Percentiles rank a stretch among this genome's conserved stretches.
Evolutionary conservation across 371 early-diverging fungal species (phyloP).

Genomic region (Furculomyces boomerangus): DNA sequence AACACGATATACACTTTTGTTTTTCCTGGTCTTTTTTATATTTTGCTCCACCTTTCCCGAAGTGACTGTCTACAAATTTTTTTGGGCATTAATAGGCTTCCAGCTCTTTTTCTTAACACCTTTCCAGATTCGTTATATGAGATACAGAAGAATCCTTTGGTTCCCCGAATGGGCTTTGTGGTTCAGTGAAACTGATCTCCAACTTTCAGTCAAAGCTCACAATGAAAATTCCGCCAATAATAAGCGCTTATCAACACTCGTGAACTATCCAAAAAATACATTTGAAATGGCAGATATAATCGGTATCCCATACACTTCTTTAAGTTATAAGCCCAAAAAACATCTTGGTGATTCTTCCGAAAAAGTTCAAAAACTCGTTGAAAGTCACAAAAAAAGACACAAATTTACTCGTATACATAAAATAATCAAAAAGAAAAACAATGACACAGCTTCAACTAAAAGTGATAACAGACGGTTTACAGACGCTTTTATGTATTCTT

Average conservation of each 20-base stretch:
- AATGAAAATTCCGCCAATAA: not conserved
- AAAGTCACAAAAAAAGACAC: no score
- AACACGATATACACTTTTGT: slow-evolving; percentile 10
- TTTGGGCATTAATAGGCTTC: slow-evolving; percentile 14
- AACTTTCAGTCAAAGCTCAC: slow-evolving; percentile 12
- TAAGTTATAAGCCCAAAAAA: no score
- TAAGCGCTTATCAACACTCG: not conserved
- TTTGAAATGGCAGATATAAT: not conserved
- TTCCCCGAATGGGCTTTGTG: slow-evolving; percentile 21
- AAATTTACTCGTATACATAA: no score
- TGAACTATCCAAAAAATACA: not conserved
- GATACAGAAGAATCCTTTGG: slow-evolving; percentile 20
- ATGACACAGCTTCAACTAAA: no score
- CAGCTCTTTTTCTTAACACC: slow-evolving; percentile 24
- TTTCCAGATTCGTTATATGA: slow-evolving; percentile 16
- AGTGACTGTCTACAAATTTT: slow-evolving; percentile 9
- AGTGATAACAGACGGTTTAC: no score
- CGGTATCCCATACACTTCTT: not conserved
- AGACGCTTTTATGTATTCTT: no score
- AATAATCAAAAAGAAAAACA: no score
- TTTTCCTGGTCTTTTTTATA: slow-evolving; percentile 7
- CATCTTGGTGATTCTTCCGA: no score
- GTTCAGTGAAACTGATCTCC: slow-evolving; percentile 22
- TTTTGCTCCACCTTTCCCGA: slow-evolving; percentile 12
- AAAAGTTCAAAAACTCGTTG: no score